A percentile compares a stretch with the other conserved stretches of the same genome.
Conservation (phyloP, 805 yeast genomes). For the Suhomyces tanzawaensis region DNA sequence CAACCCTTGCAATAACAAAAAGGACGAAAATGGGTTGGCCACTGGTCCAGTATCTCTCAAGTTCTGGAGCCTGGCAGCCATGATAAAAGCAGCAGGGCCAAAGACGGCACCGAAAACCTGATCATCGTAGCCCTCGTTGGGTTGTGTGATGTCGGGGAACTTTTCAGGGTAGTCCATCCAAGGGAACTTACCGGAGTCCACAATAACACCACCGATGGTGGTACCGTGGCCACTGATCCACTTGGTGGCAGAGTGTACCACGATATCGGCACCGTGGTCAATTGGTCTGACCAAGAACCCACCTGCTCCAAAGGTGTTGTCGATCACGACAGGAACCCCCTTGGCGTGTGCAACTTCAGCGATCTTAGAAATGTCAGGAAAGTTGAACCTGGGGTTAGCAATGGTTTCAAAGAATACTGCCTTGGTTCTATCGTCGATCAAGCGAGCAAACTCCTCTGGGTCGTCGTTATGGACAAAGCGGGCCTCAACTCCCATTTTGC, state of each 20-base stretch:
- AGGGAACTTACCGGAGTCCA: conserved; percentile 91
- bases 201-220: conserved; percentile 86
- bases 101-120: conserved; percentile 75
- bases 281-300: conserved; percentile 84
- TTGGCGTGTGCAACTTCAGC: conserved; percentile 75
- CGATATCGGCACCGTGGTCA: conserved; percentile 87
- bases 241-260: conserved; percentile 92
- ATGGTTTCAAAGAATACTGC: conserved; percentile 87
- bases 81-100: conserved; percentile 76
- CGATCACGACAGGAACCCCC: conserved; percentile 89
- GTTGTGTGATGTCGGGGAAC: conserved; percentile 88
- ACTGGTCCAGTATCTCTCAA: conserved; percentile 91
- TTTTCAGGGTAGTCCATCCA: conserved; percentile 82
- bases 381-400: conserved; percentile 89
- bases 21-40: conserved; percentile 83
- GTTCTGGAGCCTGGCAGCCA: conserved; percentile 76
- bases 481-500: conserved; percentile 81
- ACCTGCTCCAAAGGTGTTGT: conserved; percentile 97
- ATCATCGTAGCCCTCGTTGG: conserved; percentile 93
- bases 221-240: conserved; percentile 99
- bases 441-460: conserved; percentile 63
- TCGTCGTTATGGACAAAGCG: conserved; percentile 84
- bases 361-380: conserved; percentile 84
- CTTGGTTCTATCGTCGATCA: conserved; percentile 81
- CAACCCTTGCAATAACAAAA: conserved; percentile 84